Percentiles rank a stretch among this genome's conserved stretches.
Conservation (phyloP, 805 yeast species). For the Saitoella complicata region DNA sequence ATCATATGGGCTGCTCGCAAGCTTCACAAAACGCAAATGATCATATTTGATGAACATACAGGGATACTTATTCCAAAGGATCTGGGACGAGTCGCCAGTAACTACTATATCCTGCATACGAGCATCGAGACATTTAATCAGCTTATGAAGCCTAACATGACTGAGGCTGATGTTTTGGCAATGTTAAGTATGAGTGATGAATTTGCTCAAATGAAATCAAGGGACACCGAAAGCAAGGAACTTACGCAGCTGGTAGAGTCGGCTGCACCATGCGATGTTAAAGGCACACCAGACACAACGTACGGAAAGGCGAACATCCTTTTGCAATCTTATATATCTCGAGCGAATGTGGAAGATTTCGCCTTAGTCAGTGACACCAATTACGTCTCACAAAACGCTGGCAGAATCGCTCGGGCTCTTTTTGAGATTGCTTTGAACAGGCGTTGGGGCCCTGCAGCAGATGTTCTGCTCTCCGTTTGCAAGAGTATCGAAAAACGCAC, state of each 20-base stretch:
- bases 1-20: slow-evolving; percentile 64
- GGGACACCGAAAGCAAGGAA: slow-evolving; percentile 77
- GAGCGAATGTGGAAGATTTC: slow-evolving; percentile 54
- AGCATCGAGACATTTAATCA: slow-evolving; percentile 81
- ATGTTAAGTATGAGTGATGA: slow-evolving; percentile 86
- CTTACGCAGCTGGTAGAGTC: slow-evolving; percentile 37
- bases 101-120: slow-evolving; percentile 70
- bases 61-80: slow-evolving; percentile 72
- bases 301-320: slow-evolving; percentile 79
- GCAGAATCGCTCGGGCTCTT: slow-evolving; percentile 82
- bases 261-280: slow-evolving; percentile 60
- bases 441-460: slow-evolving; percentile 75
- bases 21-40: slow-evolving; percentile 81
- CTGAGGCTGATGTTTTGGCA: slow-evolving; percentile 81
- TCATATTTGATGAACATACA: slow-evolving; percentile 73
- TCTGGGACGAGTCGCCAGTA: slow-evolving; percentile 86
- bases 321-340: slow-evolving; percentile 75
- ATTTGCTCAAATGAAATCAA: slow-evolving; percentile 72
- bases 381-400: slow-evolving; percentile 90
- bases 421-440: slow-evolving; percentile 75
- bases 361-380: slow-evolving; percentile 74
- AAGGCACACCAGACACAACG: slow-evolving; percentile 55
- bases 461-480: slow-evolving; percentile 62
- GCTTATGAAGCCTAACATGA: slow-evolving; percentile 65
- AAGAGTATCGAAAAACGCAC: slow-evolving; percentile 62